phyloP scores from a whole-genome alignment of 2,329 filamentous ascomycete genomes.

The Raffaelea albimanens region DNA sequence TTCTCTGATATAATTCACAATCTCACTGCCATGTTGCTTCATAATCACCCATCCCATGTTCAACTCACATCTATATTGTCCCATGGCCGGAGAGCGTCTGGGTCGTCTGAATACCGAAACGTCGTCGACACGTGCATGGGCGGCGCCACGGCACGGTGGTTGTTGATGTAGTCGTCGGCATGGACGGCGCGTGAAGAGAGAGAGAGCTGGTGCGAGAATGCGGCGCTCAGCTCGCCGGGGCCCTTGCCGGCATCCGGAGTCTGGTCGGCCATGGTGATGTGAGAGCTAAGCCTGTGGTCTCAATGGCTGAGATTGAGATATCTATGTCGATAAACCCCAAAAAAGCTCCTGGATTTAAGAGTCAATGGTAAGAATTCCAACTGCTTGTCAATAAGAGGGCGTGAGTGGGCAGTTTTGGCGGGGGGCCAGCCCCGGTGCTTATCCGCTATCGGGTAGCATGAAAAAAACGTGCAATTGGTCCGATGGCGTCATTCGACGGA shows the following conservation, averaged over 20 bases:
- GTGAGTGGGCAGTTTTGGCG: too few relatives aligned
- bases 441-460: too few relatives aligned
- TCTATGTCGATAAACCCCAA: too few relatives aligned
- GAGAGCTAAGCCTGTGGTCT: too few relatives aligned
- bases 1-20: too few relatives aligned
- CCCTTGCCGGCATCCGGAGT: constrained; percentile 6
- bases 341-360: too few relatives aligned
- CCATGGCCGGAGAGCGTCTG: constrained; percentile 48
- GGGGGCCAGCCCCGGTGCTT: too few relatives aligned
- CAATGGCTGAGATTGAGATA: too few relatives aligned
- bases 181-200: constrained; percentile 69
- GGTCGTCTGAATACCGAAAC: constrained; percentile 70
- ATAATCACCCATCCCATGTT: neutral
- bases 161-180: constrained; percentile 69
- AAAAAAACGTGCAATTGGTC: too few relatives aligned
- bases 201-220: constrained; percentile 32
- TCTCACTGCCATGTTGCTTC: neutral
- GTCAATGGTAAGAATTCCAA: too few relatives aligned
- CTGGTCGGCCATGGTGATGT: neutral
- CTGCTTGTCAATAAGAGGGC: too few relatives aligned
- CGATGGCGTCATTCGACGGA: too few relatives aligned
- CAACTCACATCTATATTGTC: constrained; percentile 47
- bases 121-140: constrained; percentile 87
- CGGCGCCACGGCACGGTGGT: constrained; percentile 72
- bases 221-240: constrained; percentile 17